These are phyloP conservation scores for Teunomyces pallodes DNA, from an alignment of 805 yeast genomes.

Conservation along the genomic window DNA sequence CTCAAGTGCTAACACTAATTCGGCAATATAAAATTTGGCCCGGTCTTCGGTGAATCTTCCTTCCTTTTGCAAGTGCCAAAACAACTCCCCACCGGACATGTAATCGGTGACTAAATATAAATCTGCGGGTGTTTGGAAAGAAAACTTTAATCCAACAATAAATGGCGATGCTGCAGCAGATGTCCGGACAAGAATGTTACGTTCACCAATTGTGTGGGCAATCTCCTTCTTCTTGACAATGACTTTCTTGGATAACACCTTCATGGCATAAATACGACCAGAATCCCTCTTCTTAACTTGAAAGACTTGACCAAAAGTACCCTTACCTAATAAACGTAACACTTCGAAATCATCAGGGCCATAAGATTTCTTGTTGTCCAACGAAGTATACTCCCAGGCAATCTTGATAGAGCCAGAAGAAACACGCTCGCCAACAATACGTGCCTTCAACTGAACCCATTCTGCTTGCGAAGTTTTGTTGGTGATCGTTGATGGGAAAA, in stretches of 20 bases:
- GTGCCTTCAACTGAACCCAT: slow-evolving; percentile 74
- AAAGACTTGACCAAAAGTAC: slow-evolving; percentile 96
- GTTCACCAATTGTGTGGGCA: slow-evolving; percentile 97
- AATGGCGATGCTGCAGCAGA: slow-evolving; percentile 87
- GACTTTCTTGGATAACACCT: slow-evolving; percentile 88
- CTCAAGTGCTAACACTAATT: slow-evolving; percentile 87
- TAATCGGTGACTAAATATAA: slow-evolving; percentile 92
- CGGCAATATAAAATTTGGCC: slow-evolving; percentile 96
- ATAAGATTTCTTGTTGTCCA: slow-evolving; percentile 68
- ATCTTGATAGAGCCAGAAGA: slow-evolving; percentile 74
- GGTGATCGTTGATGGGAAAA: slow-evolving; percentile 55
- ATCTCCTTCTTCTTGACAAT: slow-evolving; percentile 96
- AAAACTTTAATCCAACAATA: slow-evolving; percentile 91
- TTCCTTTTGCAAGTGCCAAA: slow-evolving; percentile 96
- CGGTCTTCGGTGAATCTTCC: slow-evolving; percentile 91
- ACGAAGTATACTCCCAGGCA: slow-evolving; percentile 63
- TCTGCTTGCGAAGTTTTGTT: slow-evolving; percentile 48
- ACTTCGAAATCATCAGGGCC: slow-evolving; percentile 96
- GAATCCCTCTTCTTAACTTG: slow-evolving; percentile 93
- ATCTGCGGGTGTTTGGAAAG: slow-evolving; percentile 93
- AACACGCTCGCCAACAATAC: slow-evolving; percentile 73
- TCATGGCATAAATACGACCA: slow-evolving; percentile 93
- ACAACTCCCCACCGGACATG: slow-evolving; percentile 97
- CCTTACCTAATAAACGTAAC: slow-evolving; percentile 85
- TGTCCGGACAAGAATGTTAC: slow-evolving; percentile 91